These are phyloP conservation scores for Spergularia marina DNA, from an alignment of 148 eudicot species.

Conservation along the genomic window DNA sequence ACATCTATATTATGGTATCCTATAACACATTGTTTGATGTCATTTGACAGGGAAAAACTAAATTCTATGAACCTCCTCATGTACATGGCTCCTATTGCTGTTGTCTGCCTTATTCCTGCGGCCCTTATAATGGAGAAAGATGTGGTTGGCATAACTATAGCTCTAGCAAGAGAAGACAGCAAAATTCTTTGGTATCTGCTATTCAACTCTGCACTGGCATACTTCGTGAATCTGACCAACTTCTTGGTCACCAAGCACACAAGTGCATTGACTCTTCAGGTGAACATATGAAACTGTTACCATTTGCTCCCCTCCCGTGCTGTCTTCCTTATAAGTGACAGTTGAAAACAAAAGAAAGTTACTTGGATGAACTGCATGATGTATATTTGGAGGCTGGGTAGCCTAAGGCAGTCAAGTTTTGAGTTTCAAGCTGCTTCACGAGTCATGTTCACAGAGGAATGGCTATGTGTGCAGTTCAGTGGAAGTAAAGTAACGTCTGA, in stretches of 20 bases:
- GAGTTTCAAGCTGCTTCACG: too few relatives aligned
- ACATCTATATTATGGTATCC: neutral
- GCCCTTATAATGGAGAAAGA: conserved; percentile 73
- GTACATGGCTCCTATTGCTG: conserved; percentile 93
- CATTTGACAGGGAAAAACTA: conserved; percentile 70
- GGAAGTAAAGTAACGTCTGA: neutral
- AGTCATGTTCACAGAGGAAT: too few relatives aligned
- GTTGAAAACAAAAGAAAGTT: too few relatives aligned
- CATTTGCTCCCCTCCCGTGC: neutral
- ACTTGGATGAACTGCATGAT: too few relatives aligned
- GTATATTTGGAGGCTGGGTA: too few relatives aligned
- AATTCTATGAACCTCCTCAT: conserved; percentile 89
- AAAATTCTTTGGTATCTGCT: conserved; percentile 72
- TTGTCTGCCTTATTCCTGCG: conserved; percentile 68
- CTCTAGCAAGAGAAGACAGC: conserved; percentile 64
- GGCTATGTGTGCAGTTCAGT: too few relatives aligned
- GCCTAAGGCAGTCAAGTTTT: too few relatives aligned
- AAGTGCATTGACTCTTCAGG: conserved; percentile 96
- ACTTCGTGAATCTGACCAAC: conserved; percentile 80
- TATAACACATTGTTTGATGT: neutral
- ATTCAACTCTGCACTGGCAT: conserved; percentile 80
- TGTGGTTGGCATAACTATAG: conserved; percentile 72
- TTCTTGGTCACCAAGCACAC: conserved; percentile 97
- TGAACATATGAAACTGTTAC: conserved; percentile 20
- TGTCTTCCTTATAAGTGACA: neutral